These are phyloP conservation scores for Colletotrichum tropicicola DNA, from an alignment of 2,329 filamentous ascomycete species.

Conservation along the genomic window DNA sequence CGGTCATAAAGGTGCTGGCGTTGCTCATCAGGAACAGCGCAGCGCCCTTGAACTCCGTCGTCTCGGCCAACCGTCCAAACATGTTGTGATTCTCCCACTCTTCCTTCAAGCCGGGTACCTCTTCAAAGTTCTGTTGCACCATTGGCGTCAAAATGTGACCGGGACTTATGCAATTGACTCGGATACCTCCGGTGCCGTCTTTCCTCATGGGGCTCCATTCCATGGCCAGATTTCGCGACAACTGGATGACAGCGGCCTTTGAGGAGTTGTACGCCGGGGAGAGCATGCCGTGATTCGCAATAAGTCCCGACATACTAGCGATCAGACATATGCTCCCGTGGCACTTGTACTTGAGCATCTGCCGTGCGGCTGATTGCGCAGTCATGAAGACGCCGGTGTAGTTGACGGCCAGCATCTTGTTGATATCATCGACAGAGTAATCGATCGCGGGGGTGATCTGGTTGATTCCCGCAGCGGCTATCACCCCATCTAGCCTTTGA, in stretches of 20 bases:
- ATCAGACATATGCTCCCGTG: slow-evolving; percentile 66
- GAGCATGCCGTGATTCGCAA: slow-evolving; percentile 68
- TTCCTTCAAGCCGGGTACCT: slow-evolving; percentile 66
- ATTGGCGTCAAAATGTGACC: slow-evolving; percentile 68
- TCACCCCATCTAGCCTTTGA: slow-evolving; percentile 70
- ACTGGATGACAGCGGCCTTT: slow-evolving; percentile 72
- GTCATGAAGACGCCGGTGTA: slow-evolving; percentile 76
- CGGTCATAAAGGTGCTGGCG: slow-evolving; percentile 72
- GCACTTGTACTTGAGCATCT: slow-evolving; percentile 62
- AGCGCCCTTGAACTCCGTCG: slow-evolving; percentile 68
- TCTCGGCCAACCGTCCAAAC: slow-evolving; percentile 68
- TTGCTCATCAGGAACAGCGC: slow-evolving; percentile 69
- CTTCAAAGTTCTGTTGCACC: slow-evolving; percentile 75
- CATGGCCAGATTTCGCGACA: slow-evolving; percentile 68
- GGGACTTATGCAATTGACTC: slow-evolving; percentile 57
- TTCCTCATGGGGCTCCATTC: slow-evolving; percentile 64
- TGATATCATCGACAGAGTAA: slow-evolving; percentile 65
- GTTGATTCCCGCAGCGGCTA: slow-evolving; percentile 76
- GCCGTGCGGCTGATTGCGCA: slow-evolving; percentile 74
- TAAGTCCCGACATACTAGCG: slow-evolving; percentile 62
- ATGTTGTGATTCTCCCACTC: slow-evolving; percentile 80
- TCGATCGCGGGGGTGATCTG: slow-evolving; percentile 75
- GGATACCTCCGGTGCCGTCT: slow-evolving; percentile 61
- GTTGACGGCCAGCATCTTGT: slow-evolving; percentile 75
- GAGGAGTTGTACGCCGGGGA: slow-evolving; percentile 74